phyloP scores from a whole-genome alignment of 1,139 yeast species.

The Schizosaccharomyces versatilis region DNA sequence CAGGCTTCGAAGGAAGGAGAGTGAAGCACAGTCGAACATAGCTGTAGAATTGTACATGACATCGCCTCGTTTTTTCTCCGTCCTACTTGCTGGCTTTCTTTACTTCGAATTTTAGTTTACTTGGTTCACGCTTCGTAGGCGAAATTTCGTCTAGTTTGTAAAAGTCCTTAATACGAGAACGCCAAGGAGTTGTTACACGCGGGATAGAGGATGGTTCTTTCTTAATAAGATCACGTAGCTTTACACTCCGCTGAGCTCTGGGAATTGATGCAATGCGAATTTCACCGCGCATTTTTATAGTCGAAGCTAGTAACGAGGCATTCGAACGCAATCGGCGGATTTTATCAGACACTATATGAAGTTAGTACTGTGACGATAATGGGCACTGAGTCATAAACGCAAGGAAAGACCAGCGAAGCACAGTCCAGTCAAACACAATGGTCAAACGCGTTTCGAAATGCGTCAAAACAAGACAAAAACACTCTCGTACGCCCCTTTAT shows the following conservation, averaged over 20 bases:
- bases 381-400: too few species aligned
- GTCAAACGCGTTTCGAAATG: neutral
- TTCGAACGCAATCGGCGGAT: conserved; percentile 1
- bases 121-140: neutral
- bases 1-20: neutral
- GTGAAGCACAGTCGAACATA: too few species aligned
- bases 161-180: neutral
- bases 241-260: neutral
- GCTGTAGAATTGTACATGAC: too few species aligned
- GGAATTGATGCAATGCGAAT: conserved; percentile 1
- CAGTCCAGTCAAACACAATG: neutral
- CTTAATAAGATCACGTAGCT: neutral
- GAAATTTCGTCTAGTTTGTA: neutral
- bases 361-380: too few species aligned
- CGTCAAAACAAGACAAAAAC: too few species aligned
- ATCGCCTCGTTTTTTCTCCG: too few species aligned
- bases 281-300: neutral
- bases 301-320: neutral
- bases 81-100: too few species aligned
- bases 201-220: neutral
- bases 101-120: too few species aligned
- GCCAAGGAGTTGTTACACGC: neutral
- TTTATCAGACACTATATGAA: neutral
- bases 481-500: too few species aligned
- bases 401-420: neutral